Evolutionary conservation across 768 basidiomycete species (phyloP).

Genomic region (Calvatia gigantea): DNA sequence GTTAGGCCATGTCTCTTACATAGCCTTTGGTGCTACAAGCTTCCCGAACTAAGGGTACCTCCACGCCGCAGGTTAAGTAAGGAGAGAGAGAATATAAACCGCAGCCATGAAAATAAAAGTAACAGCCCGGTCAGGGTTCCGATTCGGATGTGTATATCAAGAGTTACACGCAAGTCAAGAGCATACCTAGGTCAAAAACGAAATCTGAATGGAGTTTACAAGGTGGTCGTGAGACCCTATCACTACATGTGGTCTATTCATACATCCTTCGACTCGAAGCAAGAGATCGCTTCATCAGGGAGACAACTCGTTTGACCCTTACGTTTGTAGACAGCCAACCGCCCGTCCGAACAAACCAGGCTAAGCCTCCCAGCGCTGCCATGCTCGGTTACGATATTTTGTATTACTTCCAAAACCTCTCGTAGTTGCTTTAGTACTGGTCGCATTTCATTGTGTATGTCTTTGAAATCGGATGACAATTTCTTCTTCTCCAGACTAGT

Average conservation of each 20-base stretch:
- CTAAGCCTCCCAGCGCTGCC: constrained; percentile 52
- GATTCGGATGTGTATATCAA: constrained; percentile 1
- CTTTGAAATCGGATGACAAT: constrained; percentile 33
- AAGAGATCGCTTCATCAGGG: constrained; percentile 38
- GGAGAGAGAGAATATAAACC: too few relatives aligned
- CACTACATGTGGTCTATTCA: not conserved
- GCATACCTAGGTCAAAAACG: not conserved
- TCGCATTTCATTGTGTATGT: constrained; percentile 28
- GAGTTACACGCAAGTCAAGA: not conserved
- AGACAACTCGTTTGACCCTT: constrained; percentile 37
- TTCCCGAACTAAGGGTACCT: too few relatives aligned
- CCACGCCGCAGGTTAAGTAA: too few relatives aligned
- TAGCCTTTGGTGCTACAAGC: too few relatives aligned
- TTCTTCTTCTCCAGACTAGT: constrained; percentile 44
- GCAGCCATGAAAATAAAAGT: not conserved
- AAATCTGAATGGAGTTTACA: not conserved
- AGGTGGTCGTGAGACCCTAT: not conserved
- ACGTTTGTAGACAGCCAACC: constrained; percentile 49
- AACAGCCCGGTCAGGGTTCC: not conserved
- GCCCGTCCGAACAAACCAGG: constrained; percentile 46
- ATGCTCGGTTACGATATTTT: constrained; percentile 45
- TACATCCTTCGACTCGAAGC: constrained; percentile 11
- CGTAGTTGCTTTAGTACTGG: constrained; percentile 34
- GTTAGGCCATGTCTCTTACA: too few relatives aligned
- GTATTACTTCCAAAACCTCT: constrained; percentile 39